Evolutionary conservation across 208 protist genomes (phyloP).

Genomic region (Acanthamoeba sp.): DNA sequence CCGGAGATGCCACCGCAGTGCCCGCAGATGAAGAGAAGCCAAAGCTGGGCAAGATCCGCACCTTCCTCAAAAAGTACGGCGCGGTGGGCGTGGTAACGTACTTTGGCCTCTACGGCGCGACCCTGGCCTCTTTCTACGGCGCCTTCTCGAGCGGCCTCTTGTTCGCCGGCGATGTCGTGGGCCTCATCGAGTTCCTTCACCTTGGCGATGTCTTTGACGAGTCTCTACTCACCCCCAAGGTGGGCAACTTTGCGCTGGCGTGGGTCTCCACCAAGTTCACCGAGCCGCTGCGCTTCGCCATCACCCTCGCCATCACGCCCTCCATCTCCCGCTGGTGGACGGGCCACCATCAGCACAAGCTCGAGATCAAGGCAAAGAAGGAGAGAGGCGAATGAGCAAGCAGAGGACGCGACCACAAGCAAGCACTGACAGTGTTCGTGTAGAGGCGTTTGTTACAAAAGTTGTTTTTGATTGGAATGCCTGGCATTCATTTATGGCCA

Average conservation of each 20-base stretch:
- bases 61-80: slow-evolving; percentile 60
- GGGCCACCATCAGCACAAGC: slow-evolving; percentile 1
- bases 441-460: background rate
- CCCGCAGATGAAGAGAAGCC: background rate
- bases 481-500: no score
- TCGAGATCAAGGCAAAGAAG: background rate
- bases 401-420: background rate
- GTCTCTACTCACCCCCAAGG: slow-evolving; percentile 34
- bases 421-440: background rate
- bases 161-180: slow-evolving; percentile 59
- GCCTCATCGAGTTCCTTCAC: slow-evolving; percentile 56
- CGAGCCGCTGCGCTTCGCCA: slow-evolving; percentile 61
- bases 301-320: slow-evolving; percentile 67
- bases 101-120: slow-evolving; percentile 68
- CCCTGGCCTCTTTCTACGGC: slow-evolving; percentile 51
- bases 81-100: slow-evolving; percentile 65
- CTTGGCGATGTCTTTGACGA: slow-evolving; percentile 8
- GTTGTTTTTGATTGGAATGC: background rate
- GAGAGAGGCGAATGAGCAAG: background rate
- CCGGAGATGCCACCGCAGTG: background rate
- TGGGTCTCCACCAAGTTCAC: slow-evolving; percentile 75
- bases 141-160: slow-evolving; percentile 46
- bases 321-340: slow-evolving; percentile 62
- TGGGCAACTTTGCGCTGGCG: slow-evolving; percentile 68
- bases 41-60: slow-evolving; percentile 34